These are phyloP conservation scores for Pseudogymnoascus sp. DNA, from an alignment of 2,329 filamentous ascomycete genomes.

Conservation along the genomic window DNA sequence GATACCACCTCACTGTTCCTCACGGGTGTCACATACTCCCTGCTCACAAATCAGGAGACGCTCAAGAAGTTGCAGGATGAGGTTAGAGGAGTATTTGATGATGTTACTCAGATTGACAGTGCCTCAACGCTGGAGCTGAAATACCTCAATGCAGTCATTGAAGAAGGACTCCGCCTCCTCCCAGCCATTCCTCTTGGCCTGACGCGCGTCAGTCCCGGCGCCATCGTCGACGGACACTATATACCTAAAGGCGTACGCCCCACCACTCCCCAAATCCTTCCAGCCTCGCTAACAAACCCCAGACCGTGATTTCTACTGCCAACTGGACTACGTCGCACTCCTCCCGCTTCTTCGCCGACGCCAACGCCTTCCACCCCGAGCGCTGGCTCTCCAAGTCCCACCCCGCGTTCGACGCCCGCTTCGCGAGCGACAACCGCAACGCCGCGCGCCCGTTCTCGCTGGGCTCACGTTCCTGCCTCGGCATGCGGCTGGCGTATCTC, in stretches of 20 bases:
- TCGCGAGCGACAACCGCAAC: slow-evolving; percentile 25
- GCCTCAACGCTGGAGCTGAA: slow-evolving; percentile 22
- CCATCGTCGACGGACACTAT: slow-evolving; percentile 10
- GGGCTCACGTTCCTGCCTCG: slow-evolving; percentile 32
- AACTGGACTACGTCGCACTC: slow-evolving; percentile 28
- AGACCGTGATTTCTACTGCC: not conserved
- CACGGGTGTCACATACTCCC: slow-evolving; percentile 16
- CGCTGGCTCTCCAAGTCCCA: slow-evolving; percentile 30
- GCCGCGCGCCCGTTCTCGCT: slow-evolving; percentile 27
- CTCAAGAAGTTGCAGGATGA: slow-evolving; percentile 25
- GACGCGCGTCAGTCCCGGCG: slow-evolving; percentile 10
- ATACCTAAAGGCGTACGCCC: slow-evolving; percentile 10
- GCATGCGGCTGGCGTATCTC: slow-evolving; percentile 11
- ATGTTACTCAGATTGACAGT: slow-evolving; percentile 28
- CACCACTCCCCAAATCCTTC: slow-evolving; percentile 21
- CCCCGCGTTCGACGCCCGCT: slow-evolving; percentile 21
- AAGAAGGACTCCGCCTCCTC: slow-evolving; percentile 30
- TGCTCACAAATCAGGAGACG: slow-evolving; percentile 6
- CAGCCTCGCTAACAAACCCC: not conserved
- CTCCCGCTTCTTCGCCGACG: slow-evolving; percentile 24
- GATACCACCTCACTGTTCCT: slow-evolving; percentile 29
- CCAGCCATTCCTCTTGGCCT: slow-evolving; percentile 24
- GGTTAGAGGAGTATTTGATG: slow-evolving; percentile 26
- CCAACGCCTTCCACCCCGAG: slow-evolving; percentile 27
- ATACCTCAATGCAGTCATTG: slow-evolving; percentile 32